Percentiles rank a stretch among this genome's conserved stretches.
phyloP scores from a whole-genome alignment of 2,329 filamentous ascomycete genomes.

The Ophiocordyceps camponoti-floridani region DNA sequence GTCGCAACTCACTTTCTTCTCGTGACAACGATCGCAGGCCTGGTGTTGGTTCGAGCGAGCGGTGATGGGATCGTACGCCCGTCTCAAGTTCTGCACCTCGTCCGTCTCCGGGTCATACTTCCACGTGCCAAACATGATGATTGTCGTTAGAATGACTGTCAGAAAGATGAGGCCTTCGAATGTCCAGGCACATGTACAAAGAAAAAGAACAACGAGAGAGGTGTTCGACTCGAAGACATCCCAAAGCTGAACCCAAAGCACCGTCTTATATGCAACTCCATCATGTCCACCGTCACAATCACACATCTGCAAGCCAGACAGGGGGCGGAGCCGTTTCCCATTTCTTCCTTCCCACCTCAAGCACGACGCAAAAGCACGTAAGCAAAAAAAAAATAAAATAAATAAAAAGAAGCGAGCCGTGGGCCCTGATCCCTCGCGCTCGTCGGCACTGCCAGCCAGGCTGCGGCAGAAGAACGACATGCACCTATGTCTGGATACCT shows the following conservation, averaged over 20 bases:
- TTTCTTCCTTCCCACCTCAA: not conserved
- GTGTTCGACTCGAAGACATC: no score
- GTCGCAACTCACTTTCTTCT: constrained; percentile 16
- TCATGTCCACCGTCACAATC: no score
- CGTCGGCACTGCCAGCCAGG: not conserved
- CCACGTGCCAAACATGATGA: constrained; percentile 18
- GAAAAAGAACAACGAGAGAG: no score
- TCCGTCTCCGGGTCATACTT: constrained; percentile 20
- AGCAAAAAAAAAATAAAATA: no score
- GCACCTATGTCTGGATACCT: not conserved
- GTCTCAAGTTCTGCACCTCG: constrained; percentile 18
- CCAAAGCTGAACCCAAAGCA: no score
- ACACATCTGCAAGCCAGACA: no score
- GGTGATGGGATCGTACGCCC: constrained; percentile 17
- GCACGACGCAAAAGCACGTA: not conserved
- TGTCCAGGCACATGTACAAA: no score
- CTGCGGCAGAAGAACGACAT: no score
- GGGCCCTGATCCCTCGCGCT: not conserved
- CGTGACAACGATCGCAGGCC: constrained; percentile 19
- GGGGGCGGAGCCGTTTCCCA: not conserved
- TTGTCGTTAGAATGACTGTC: not conserved
- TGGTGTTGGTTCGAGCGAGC: constrained; percentile 19
- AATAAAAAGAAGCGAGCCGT: not conserved
- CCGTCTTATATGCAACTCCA: no score
- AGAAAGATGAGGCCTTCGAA: not conserved